Evolutionary conservation across 2,329 filamentous ascomycete genomes (phyloP), one percentile per base, ranked within the genome.

Genomic region (Gnomoniopsis sp.): DNA sequence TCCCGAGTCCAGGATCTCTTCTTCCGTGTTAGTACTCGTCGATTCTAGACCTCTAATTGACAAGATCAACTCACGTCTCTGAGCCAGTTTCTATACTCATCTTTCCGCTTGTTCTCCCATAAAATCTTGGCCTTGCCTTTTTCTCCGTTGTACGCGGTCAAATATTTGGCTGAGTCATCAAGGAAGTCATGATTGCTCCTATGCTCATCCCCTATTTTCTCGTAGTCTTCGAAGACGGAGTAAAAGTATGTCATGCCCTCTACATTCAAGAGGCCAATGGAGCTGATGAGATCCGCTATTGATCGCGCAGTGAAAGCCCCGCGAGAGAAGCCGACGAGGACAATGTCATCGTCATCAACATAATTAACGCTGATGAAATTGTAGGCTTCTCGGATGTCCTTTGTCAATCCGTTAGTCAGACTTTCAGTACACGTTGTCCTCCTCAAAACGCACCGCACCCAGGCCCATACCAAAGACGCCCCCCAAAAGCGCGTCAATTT

Each of bases 231-330:
- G 62, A 75, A 75, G 50, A 79, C 74, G 10, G 71, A 65, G 49
- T 75, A 76, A 61, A 79, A 79, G 12, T 68, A 63, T 60, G 75
- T 70, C 65, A 78, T 72, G 1, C 76, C 77, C 38, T 71, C 67
- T 12, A 72, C 69, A 2, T 74, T 78, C 12, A 80, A 64, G 51
- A 79, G 66, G 15, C 77, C 76, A 11, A 79, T 60, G 1, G 68
- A 67, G 1, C 66, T 70, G 36, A 76, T 65, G 46, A 76, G 70
- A 53, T 75, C 74, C 3, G 74, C 74, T 2, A 72, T 68, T 0
- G 74, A 71, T 6, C 74, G 71, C 22, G 73, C 74, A 2, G 74
- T 76, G 62, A 74, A 76, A 6, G 74, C 73, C 3, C 74, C 74
- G 2, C 74, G 65, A 2, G 73, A 75, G 63, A 75, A 76, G 7